A percentile compares a stretch with the other conserved stretches of the same genome.
These are phyloP conservation scores for Cyberlindnera maritima DNA, from an alignment of 805 yeast species.

Conservation along the genomic window DNA sequence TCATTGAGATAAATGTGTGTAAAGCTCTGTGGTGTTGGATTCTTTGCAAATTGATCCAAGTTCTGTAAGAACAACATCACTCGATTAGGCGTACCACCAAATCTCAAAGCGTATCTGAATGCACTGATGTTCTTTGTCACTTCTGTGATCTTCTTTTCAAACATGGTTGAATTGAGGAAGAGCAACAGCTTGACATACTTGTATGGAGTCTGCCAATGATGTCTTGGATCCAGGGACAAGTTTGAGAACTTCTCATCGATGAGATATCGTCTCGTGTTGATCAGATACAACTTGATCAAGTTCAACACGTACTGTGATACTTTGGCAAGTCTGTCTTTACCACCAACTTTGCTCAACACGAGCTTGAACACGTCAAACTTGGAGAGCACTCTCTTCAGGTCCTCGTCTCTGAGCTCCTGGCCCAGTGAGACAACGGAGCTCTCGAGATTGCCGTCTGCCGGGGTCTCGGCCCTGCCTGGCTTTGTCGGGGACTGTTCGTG, in stretches of 20 bases:
- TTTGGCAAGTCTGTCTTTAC: slow-evolving; percentile 73
- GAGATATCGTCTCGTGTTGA: slow-evolving; percentile 34
- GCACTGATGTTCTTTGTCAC: slow-evolving; percentile 45
- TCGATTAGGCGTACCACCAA: slow-evolving; percentile 68
- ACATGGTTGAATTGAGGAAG: slow-evolving; percentile 30
- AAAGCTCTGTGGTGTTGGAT: slow-evolving; percentile 19
- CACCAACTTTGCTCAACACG: slow-evolving; percentile 53
- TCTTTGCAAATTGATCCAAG: slow-evolving; percentile 20
- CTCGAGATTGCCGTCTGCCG: slow-evolving; percentile 1
- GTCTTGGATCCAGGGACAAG: slow-evolving; percentile 27
- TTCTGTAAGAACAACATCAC: slow-evolving; percentile 29
- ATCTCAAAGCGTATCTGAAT: slow-evolving; percentile 67
- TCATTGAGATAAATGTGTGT: slow-evolving; percentile 39
- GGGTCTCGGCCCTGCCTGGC: slow-evolving; percentile 3
- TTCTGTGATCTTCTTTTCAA: slow-evolving; percentile 39
- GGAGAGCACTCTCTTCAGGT: slow-evolving; percentile 9
- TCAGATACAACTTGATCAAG: slow-evolving; percentile 46
- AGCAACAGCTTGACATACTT: slow-evolving; percentile 24
- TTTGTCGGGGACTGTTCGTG: slow-evolving; percentile 12
- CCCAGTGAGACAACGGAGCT: slow-evolving; percentile 10
- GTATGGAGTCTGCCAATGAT: slow-evolving; percentile 25
- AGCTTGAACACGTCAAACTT: slow-evolving; percentile 46
- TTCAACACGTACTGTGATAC: slow-evolving; percentile 57
- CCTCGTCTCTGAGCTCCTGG: slow-evolving; percentile 12
- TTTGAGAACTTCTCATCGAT: slow-evolving; percentile 28